phyloP scores from a whole-genome alignment of 2,329 filamentous ascomycete genomes.

The Tricladium varicosporioides region DNA sequence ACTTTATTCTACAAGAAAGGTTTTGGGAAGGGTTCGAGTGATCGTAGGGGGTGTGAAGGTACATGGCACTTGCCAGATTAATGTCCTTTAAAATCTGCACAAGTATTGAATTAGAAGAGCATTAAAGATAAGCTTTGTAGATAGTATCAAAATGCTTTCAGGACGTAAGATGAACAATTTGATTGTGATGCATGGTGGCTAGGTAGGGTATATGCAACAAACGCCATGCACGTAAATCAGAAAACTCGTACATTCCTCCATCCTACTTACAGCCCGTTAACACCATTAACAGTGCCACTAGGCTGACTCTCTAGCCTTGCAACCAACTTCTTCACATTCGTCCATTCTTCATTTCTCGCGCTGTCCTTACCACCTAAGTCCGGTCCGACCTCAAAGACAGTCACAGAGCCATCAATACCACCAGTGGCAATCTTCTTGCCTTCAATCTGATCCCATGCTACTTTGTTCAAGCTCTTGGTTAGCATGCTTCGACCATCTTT shows the following conservation, averaged over 20 bases:
- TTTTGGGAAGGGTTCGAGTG: too few species aligned
- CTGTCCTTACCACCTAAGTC: conserved; percentile 82
- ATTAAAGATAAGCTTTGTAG: neutral
- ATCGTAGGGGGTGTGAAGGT: too few species aligned
- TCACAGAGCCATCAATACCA: conserved; percentile 86
- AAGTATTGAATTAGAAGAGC: too few species aligned
- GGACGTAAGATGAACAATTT: conserved; percentile 7
- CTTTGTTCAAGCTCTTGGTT: conserved; percentile 86
- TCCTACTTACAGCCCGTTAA: conserved; percentile 22
- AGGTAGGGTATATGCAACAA: conserved; percentile 17
- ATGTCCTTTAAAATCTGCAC: too few species aligned
- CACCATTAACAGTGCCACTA: conserved; percentile 17
- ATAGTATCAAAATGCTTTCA: neutral
- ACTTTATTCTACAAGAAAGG: too few species aligned
- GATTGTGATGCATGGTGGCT: neutral
- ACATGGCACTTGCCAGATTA: too few species aligned
- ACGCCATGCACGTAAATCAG: conserved; percentile 13
- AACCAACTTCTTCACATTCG: conserved; percentile 85
- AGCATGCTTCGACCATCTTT: conserved; percentile 67
- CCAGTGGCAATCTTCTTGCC: conserved; percentile 86
- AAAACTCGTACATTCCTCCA: neutral
- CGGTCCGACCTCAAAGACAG: conserved; percentile 86
- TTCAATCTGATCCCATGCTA: conserved; percentile 90
- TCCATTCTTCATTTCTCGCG: conserved; percentile 86
- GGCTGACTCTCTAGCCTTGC: conserved; percentile 62